A percentile compares a stretch with the other conserved stretches of the same genome.
Conservation (phyloP, 2,329 filamentous ascomycete species). For the Botrytis sinoallii region DNA sequence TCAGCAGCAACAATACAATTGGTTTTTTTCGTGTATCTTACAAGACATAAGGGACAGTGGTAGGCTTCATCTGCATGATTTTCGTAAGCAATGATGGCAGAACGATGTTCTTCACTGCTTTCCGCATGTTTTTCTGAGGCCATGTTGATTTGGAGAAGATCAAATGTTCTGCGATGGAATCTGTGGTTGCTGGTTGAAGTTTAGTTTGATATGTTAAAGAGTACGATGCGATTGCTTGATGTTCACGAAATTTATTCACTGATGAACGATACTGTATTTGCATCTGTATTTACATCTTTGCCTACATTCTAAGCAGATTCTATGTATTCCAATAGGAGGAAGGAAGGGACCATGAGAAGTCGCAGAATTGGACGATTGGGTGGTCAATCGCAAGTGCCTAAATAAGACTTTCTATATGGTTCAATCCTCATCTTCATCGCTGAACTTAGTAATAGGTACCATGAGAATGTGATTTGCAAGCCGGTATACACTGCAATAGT, state of each 20-base stretch:
- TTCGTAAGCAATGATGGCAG: not conserved
- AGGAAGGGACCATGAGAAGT: not conserved
- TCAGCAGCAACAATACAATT: not conserved
- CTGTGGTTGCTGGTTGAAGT: not conserved
- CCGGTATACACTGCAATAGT: not conserved
- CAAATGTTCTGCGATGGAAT: not conserved
- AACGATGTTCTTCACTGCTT: not conserved
- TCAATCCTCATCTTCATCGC: not conserved
- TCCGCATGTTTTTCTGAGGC: not conserved
- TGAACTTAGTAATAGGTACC: not conserved
- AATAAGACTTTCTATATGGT: not conserved
- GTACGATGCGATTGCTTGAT: not conserved
- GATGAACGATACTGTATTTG: not conserved
- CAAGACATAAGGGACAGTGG: not conserved
- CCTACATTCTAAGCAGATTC: accelerated
- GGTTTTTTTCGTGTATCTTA: not conserved
- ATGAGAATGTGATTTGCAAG: not conserved
- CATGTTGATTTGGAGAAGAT: not conserved
- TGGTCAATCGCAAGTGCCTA: not conserved
- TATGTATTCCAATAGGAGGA: not conserved
- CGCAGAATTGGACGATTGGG: not conserved
- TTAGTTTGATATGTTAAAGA: not conserved
- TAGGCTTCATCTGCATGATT: not conserved
- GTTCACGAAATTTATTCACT: not conserved
- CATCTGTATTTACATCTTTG: not conserved